Base-by-base conservation (phyloP, 2,329 filamentous ascomycete species). In the Eurotiales sp. region DNA sequence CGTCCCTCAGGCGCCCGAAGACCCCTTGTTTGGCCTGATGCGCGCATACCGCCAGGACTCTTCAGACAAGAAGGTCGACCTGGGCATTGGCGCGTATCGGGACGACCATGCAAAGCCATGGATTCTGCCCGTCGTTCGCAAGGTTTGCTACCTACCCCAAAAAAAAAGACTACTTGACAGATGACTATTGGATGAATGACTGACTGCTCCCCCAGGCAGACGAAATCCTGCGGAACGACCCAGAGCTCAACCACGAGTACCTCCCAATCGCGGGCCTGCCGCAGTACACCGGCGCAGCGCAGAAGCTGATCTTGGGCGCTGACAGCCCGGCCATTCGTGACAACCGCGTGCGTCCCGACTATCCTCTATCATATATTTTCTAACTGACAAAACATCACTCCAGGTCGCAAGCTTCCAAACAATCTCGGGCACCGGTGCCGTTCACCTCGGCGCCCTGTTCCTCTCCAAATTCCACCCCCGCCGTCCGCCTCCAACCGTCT, bases 91-190 rank as follows among this genome's bases (percentile, higher is more conserved):
- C 61, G 93, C 93, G 53, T 99, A 99, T 75, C 82, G 93, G 68
- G 93, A 96, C 66, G 80, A 97, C 75, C 87, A 91, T 67, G 92
- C 90, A 55, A 97, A 97, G 77, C 93, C 93, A 3, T 99, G 93
- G 93, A 85, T 99, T 56, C 75, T 99, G 57, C 92, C 93, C 17
- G 92, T 97, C 2, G 92, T 97, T 56, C 95, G 90, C 76, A 95
- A 95, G 88, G 92, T 95, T n/a, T n/a, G n/a, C n/a, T n/a, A n/a
- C n/a, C n/a, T n/a, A n/a, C n/a, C n/a, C n/a, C n/a, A n/a, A n/a
- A n/a, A n/a, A 27, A 10, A 27, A 27, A 27, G 25, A 27, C 25
- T n/a, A n/a, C n/a, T n/a, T n/a, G n/a, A n/a, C n/a, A n/a, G n/a
- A n/a, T n/a, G n/a, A n/a, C n/a, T n/a, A n/a, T n/a, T n/a, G n/a